Percentiles rank a stretch among this genome's conserved stretches.
These are phyloP conservation scores for Solanum infundibuliforme DNA, from an alignment of 257 asterid species.

Conservation along the genomic window DNA sequence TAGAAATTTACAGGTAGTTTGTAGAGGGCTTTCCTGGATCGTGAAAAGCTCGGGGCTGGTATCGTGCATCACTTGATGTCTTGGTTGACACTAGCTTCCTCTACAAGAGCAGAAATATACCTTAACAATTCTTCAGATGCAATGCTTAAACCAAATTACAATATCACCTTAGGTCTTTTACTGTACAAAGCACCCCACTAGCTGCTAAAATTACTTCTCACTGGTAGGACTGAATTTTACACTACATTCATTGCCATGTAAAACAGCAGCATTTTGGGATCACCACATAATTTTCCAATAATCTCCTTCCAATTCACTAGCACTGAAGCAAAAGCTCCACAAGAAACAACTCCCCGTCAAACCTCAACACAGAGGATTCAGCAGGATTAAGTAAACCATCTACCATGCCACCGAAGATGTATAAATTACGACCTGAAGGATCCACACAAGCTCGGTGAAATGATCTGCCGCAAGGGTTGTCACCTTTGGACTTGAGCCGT, in stretches of 20 bases:
- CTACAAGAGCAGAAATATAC: neutral
- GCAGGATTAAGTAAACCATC: constrained; percentile 56
- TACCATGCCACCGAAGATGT: constrained; percentile 86
- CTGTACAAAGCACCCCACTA: neutral
- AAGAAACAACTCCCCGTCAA: constrained; percentile 60
- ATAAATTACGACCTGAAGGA: constrained; percentile 56
- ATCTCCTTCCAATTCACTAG: neutral
- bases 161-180: neutral
- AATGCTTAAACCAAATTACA: neutral
- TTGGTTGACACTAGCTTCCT: neutral
- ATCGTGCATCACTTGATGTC: neutral
- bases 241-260: neutral
- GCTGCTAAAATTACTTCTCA: neutral
- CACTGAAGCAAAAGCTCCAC: constrained; percentile 49
- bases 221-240: neutral
- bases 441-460: constrained; percentile 86
- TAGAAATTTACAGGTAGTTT: neutral
- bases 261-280: neutral
- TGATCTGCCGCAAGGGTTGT: constrained; percentile 53
- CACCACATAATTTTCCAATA: neutral
- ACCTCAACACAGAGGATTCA: constrained; percentile 54
- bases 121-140: neutral
- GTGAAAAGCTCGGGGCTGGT: neutral
- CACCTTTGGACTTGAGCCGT: constrained; percentile 43
- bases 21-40: neutral